Evolutionary conservation across 2,329 filamentous ascomycete genomes (phyloP), one percentile per base, ranked within the genome.

Genomic region (Calonectria naviculata): DNA sequence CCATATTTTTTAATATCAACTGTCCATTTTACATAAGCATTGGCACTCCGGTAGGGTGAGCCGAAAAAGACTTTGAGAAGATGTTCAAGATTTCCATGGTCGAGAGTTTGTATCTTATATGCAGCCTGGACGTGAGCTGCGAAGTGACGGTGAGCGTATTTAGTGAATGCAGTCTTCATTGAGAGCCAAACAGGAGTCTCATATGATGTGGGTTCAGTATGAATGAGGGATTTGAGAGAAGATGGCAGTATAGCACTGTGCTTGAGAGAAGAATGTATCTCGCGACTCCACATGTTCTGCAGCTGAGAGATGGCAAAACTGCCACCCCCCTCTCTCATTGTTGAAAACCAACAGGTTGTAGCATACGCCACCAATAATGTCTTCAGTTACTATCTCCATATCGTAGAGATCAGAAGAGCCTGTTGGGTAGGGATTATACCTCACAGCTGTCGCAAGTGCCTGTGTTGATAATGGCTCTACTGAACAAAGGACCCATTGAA

Each of bases 281-380:
- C 31, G n/a, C 9, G 52, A 24, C 28, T 65, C 54, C 24, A 70
- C 10, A 12, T 72, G 65, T 17, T 72, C 71, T 21, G 36, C n/a
- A 2, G 61, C 64, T 3, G 71, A 70, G 6, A 65, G 42, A 26
- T 72, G 67, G 12, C 41, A 47, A 52, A 72, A 70, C 8, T 38
- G 28, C 71, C 71, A 72, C 0, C 3, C 24, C 0, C 13, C 4
- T 3, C 2, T 4, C 10, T 26, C 15, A 9, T 56, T 36, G 31
- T 72, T 36, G 1, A 17, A 9, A 17, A 15, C 26, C 8, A 72
- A n/a, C 3, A 72, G 36, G 29, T 70, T 72, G 4, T 41, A 52
- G n/a, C 64, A 62, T 9, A 72, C 21, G 6, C 21, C 64, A 21
- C 12, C 9, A 21, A 72, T 72, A 1, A 26, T 29, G 1, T 61